Evolutionary conservation across 164 flowering plant species (phyloP).

Genomic region (Aristolochia contorta): DNA sequence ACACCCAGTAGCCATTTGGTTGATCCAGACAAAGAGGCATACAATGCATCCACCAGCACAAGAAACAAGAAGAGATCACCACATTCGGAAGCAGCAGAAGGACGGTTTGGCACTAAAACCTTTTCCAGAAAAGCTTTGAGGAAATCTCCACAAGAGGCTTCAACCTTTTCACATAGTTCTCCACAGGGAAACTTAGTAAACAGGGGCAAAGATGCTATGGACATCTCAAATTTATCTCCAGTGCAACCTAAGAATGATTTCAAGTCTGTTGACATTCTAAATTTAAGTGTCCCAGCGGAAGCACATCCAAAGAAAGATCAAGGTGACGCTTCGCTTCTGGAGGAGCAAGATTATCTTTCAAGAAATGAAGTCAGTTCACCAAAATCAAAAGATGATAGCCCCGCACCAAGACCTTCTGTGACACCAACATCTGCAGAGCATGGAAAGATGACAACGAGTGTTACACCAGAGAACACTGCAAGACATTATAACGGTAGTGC

Average conservation of each 20-base stretch:
- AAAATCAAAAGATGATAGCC: constrained; percentile 10
- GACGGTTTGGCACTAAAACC: constrained; percentile 17
- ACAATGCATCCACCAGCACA: constrained; percentile 6
- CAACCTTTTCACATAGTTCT: constrained; percentile 16
- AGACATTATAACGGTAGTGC: constrained; percentile 1
- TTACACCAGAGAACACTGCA: not conserved
- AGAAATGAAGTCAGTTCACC: constrained; percentile 19
- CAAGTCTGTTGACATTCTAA: constrained; percentile 9
- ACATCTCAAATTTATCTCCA: constrained; percentile 1
- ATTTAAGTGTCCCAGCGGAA: constrained; percentile 11
- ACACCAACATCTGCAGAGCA: constrained; percentile 11
- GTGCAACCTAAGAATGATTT: constrained; percentile 5
- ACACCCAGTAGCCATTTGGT: not conserved
- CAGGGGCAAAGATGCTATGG: constrained; percentile 4
- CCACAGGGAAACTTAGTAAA: constrained; percentile 11
- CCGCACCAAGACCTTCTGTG: constrained; percentile 8
- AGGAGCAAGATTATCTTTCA: constrained; percentile 22
- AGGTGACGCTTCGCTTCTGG: constrained; percentile 21
- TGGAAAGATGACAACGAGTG: constrained; percentile 1
- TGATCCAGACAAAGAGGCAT: not conserved
- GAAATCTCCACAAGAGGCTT: constrained; percentile 21
- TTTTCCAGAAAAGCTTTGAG: constrained; percentile 30
- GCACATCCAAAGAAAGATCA: constrained; percentile 11
- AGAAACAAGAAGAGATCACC: constrained; percentile 18
- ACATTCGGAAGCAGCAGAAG: constrained; percentile 14